Evolutionary conservation across 345 rosid genomes (phyloP).

Genomic region (Zanthoxylum bungeanum): DNA sequence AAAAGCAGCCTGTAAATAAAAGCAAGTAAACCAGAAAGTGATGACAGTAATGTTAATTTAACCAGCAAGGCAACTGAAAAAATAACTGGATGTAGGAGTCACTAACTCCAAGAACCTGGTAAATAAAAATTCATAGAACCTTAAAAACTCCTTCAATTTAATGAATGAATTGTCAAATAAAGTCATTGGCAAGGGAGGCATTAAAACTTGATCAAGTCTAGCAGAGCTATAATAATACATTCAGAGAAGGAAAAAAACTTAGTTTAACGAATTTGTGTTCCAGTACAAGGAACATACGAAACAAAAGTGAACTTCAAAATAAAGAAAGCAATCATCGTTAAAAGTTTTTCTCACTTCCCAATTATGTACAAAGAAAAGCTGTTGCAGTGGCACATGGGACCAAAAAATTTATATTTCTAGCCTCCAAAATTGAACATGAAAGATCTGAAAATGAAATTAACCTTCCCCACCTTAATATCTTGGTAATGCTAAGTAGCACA

Average conservation of each 20-base stretch:
- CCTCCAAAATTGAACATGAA: not conserved
- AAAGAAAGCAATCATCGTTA: not conserved
- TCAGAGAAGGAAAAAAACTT: not conserved
- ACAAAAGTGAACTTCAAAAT: not conserved
- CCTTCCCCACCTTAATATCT: not conserved
- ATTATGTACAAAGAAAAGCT: not conserved
- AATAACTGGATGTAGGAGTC: not conserved
- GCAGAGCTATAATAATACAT: not conserved
- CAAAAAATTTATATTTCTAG: not conserved
- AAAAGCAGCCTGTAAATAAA: not conserved
- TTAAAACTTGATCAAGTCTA: not conserved
- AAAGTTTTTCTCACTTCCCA: not conserved
- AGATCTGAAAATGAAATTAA: not conserved
- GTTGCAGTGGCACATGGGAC: not conserved
- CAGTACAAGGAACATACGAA: not conserved
- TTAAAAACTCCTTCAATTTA: not conserved
- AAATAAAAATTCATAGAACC: not conserved
- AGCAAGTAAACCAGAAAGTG: not conserved
- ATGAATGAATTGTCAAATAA: not conserved
- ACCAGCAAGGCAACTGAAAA: not conserved
- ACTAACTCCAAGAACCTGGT: not conserved
- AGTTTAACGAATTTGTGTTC: not conserved
- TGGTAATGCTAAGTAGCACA: not conserved
- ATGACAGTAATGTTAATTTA: not conserved
- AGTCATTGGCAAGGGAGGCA: not conserved